Base-by-base conservation (phyloP, 495 filamentous ascomycete genomes). In the Aspergillus sclerotioniger region DNA sequence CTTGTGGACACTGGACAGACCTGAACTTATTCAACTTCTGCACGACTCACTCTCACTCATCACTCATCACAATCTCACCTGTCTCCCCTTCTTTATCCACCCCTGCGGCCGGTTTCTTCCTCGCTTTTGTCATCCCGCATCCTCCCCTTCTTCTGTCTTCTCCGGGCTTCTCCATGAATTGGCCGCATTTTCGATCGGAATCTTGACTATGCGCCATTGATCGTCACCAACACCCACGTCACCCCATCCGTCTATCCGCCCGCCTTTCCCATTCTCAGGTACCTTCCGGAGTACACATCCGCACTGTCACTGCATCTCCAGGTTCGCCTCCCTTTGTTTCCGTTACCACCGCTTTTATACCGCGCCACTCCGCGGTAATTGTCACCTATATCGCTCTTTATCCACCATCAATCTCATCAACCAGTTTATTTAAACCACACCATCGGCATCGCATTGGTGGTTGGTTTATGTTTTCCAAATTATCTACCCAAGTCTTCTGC, bases 101-200 rank as follows among this genome's bases (percentile, higher is more conserved):
- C 46, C 51, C 21, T 53, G 43, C 50, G 35, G 47, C 46, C 46
- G 33, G 37, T 21, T 33, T 9, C 20, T 16, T 50, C 48, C 29
- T 54, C n/a, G 13, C 45, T 57, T n/a, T 37, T 43, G 32, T 53
- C 51, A 53, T 53, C 51, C 32, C 13, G 37, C 37, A n/a, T 41
- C 44, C 51, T 43, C 45, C 44, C 51, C 61, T 57, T 57, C 52
- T 68, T 62, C 64, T 65, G 59, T 61, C 51, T 63, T 58, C 56
- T 53, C 56, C 45, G 16, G 51, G 47, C 28, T 48, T 28, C 35
- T 54, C 46, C 28, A 44, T 55, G 44, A 32, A 58, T 51, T 37
- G 51, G 48, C 32, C 32, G 37, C 28, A 37, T 33, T 25, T 44
- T 48, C 59, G 32, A 43, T 43, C 47, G 53, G 20, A 35, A 48